Percentiles rank a stretch among this genome's conserved stretches.
Conservation (phyloP, 108 stramenopile species). For the Nannochloropsis gaditana region DNA sequence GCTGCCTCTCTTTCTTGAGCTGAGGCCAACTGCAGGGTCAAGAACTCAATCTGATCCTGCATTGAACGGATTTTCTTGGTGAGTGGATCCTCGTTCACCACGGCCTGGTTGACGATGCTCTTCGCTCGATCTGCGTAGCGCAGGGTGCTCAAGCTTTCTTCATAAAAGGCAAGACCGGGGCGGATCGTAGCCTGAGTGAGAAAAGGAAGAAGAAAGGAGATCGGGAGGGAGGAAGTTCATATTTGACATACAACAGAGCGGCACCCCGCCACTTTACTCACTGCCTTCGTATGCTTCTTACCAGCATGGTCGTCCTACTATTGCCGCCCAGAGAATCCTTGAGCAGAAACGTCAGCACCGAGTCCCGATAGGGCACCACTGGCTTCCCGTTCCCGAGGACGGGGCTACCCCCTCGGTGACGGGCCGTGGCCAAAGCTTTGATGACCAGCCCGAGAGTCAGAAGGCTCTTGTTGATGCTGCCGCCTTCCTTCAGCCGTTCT, state of each 20-base stretch:
- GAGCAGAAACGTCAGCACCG: slow-evolving; percentile 56
- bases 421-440: slow-evolving; percentile 37
- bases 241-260: too few relatives aligned
- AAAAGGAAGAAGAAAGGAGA: not conserved
- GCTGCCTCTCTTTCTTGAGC: slow-evolving; percentile 50
- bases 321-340: slow-evolving; percentile 60
- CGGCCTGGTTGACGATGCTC: slow-evolving; percentile 80
- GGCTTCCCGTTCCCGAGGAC: slow-evolving; percentile 14
- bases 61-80: slow-evolving; percentile 37
- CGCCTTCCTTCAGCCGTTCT: slow-evolving; percentile 84
- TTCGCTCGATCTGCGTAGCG: slow-evolving; percentile 65
- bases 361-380: slow-evolving; percentile 48
- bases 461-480: slow-evolving; percentile 80
- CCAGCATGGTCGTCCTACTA: slow-evolving; percentile 56
- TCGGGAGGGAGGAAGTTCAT: not conserved
- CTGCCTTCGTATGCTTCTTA: not conserved
- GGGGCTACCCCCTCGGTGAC: not conserved
- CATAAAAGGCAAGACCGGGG: slow-evolving; percentile 61
- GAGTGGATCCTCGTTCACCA: slow-evolving; percentile 67
- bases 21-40: not conserved
- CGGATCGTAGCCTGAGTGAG: slow-evolving; percentile 49
- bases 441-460: slow-evolving; percentile 62
- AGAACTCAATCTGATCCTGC: slow-evolving; percentile 46
- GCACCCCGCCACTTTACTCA: not conserved
- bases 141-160: slow-evolving; percentile 62